Evolutionary conservation across 2,329 filamentous ascomycete genomes (phyloP).

Genomic region (Microsporum audouinii): DNA sequence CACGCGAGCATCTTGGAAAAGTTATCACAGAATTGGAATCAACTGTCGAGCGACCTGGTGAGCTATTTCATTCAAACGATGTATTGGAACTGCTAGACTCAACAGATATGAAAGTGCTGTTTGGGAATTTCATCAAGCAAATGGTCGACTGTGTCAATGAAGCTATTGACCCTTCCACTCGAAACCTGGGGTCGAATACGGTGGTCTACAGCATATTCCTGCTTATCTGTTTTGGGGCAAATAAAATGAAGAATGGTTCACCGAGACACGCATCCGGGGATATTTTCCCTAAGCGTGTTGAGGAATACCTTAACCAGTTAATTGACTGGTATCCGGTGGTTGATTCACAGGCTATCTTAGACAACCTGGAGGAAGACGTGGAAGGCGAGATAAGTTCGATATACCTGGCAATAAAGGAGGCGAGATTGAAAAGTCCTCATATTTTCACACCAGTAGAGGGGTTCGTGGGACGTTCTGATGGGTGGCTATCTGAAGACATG

Average conservation of each 20-base stretch:
- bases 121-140: constrained; percentile 18
- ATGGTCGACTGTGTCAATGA: constrained; percentile 16
- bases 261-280: not conserved
- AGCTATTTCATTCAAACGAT: constrained; percentile 26
- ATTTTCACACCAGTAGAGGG: constrained; percentile 14
- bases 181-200: constrained; percentile 14
- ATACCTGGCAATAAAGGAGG: constrained; percentile 16
- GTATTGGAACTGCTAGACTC: constrained; percentile 23
- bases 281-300: not conserved
- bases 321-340: not conserved
- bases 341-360: not conserved
- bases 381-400: not conserved
- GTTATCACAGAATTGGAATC: constrained; percentile 25
- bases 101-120: constrained; percentile 18
- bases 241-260: not conserved
- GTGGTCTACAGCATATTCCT: constrained; percentile 25
- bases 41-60: constrained; percentile 25
- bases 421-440: constrained; percentile 10
- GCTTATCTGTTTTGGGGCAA: constrained; percentile 22
- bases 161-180: constrained; percentile 13
- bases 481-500: constrained; percentile 30
- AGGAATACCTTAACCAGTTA: not conserved
- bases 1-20: constrained; percentile 16
- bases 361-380: not conserved
- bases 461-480: constrained; percentile 16